phyloP scores from a whole-genome alignment of 805 yeast species.

The Wickerhamomyces hampshirensis region DNA sequence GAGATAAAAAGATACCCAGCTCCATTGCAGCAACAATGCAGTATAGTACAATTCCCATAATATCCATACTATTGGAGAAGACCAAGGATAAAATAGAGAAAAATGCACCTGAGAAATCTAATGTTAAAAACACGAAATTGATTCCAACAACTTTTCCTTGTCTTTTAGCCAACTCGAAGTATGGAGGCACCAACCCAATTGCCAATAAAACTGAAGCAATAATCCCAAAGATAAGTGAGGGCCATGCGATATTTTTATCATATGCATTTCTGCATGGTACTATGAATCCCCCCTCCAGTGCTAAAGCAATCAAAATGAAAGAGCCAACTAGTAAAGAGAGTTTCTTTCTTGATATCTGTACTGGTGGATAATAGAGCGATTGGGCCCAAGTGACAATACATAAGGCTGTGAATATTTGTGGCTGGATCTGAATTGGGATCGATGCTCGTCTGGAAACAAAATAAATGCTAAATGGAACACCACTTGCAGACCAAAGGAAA shows the following conservation, averaged over 20 bases:
- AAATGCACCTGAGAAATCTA: conserved; percentile 82
- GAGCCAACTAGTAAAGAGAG: conserved; percentile 31
- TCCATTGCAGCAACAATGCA: conserved; percentile 70
- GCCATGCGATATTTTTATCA: conserved; percentile 59
- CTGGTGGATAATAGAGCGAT: conserved; percentile 72
- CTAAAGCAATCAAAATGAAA: conserved; percentile 45
- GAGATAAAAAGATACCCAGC: conserved; percentile 69
- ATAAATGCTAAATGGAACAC: conserved; percentile 84
- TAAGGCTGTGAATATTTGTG: conserved; percentile 72
- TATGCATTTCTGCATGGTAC: conserved; percentile 60
- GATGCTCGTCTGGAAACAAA: conserved; percentile 67
- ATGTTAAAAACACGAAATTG: conserved; percentile 67
- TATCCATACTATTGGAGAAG: conserved; percentile 65
- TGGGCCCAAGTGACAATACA: conserved; percentile 67
- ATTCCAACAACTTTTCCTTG: conserved; percentile 85
- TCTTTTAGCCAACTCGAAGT: conserved; percentile 75
- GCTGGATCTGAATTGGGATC: conserved; percentile 80
- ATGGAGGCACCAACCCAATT: conserved; percentile 82
- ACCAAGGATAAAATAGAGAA: conserved; percentile 62
- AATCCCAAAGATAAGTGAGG: conserved; percentile 73
- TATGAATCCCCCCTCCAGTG: conserved; percentile 65
- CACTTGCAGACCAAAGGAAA: conserved; percentile 69
- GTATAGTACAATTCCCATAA: conserved; percentile 77
- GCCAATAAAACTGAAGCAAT: conserved; percentile 74
- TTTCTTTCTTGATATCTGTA: conserved; percentile 30